A percentile compares a stretch with the other conserved stretches of the same genome.
Conservation (phyloP, 495 filamentous ascomycete genomes). For the Arthonia radiata region DNA sequence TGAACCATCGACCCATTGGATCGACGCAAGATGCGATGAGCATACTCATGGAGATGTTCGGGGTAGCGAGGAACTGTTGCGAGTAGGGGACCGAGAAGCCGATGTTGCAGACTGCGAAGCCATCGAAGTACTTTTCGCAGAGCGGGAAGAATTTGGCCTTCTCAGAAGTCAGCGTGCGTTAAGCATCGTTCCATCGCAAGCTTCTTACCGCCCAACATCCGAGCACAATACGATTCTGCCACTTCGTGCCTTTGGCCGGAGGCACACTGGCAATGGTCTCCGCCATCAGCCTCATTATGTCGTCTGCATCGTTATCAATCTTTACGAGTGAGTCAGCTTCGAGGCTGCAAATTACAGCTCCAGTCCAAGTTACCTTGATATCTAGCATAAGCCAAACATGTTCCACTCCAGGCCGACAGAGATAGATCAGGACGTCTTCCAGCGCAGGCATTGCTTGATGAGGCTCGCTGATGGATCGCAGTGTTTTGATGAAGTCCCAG, state of each 20-base stretch:
- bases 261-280: constrained; percentile 30
- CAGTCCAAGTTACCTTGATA: constrained; percentile 38
- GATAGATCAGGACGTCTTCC: constrained; percentile 45
- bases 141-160: constrained; percentile 37
- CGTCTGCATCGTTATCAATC: constrained; percentile 40
- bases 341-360: neutral
- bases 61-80: constrained; percentile 32
- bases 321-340: constrained; percentile 10
- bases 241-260: constrained; percentile 21
- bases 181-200: no score
- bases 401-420: constrained; percentile 32
- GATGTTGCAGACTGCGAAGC: constrained; percentile 44
- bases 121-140: constrained; percentile 33
- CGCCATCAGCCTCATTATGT: constrained; percentile 40
- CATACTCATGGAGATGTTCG: constrained; percentile 51
- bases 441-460: constrained; percentile 49
- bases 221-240: constrained; percentile 46
- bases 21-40: constrained; percentile 37
- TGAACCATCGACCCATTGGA: constrained; percentile 34
- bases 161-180: constrained; percentile 1
- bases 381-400: constrained; percentile 65
- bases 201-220: constrained; percentile 57
- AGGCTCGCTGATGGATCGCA: constrained; percentile 42
- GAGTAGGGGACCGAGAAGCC: constrained; percentile 46
- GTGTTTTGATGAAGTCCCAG: constrained; percentile 41